phyloP scores from a whole-genome alignment of 1,284 basidiomycete genomes.

The Moesziomyces parantarcticus region DNA sequence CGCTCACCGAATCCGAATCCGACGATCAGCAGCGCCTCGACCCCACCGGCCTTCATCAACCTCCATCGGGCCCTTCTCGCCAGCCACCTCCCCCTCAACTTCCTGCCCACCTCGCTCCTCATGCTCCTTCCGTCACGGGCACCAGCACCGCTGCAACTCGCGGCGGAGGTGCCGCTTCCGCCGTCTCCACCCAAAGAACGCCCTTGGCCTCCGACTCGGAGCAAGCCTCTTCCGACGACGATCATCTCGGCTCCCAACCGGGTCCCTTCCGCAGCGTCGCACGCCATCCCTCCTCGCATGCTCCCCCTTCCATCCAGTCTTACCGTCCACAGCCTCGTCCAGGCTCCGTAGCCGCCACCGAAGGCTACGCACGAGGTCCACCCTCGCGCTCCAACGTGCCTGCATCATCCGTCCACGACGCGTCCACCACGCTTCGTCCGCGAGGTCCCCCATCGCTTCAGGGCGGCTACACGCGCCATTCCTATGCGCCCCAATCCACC shows the following conservation, averaged over 20 bases:
- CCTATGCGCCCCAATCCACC: constrained; percentile 28
- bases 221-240: constrained; percentile 26
- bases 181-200: constrained; percentile 26
- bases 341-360: constrained; percentile 32
- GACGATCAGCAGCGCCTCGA: constrained; percentile 44
- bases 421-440: constrained; percentile 11
- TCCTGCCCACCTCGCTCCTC: constrained; percentile 30
- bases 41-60: constrained; percentile 29
- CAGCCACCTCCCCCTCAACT: constrained; percentile 6
- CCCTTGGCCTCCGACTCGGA: constrained; percentile 42
- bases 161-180: constrained; percentile 25
- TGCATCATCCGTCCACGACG: constrained; percentile 17
- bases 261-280: constrained; percentile 21
- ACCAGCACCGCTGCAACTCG: constrained; percentile 49
- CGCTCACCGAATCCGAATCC: constrained; percentile 26
- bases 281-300: constrained; percentile 20
- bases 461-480: constrained; percentile 28
- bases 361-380: constrained; percentile 25
- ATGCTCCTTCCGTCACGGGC: constrained; percentile 35
- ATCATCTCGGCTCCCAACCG: constrained; percentile 31
- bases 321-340: constrained; percentile 36
- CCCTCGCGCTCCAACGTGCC: constrained; percentile 30
- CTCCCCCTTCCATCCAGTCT: constrained; percentile 25
- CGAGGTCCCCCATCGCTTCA: constrained; percentile 32
- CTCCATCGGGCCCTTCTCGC: constrained; percentile 13